Base-by-base conservation (phyloP, 495 filamentous ascomycete genomes). In the Aspergillus taichungensis region DNA sequence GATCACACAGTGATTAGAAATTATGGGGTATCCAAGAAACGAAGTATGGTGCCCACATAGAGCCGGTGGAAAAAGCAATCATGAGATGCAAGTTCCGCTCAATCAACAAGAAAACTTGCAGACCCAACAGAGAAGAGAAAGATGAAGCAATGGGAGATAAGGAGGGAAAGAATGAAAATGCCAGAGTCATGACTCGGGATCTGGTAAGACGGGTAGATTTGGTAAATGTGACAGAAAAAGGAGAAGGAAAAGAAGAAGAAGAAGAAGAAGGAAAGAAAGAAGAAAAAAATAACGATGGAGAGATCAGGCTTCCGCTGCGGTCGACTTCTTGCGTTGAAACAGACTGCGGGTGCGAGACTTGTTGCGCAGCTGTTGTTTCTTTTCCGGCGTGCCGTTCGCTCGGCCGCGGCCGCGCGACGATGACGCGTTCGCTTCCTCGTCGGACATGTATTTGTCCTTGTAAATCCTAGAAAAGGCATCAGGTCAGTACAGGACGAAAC, bases 401-500 rank as follows among this genome's bases (percentile, higher is more conserved):
- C 42, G 47, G 3, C 32, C 34, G 11, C 43, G 42, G 6, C 42
- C 31, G 37, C 47, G 46, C 59, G 56, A 45, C 59, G 61, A 31
- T 63, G 64, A 42, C 68, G 69, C 18, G 36, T 55, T 57, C 34
- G 62, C 51, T 14, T 85, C 82, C 41, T 88, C 82, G 45, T 77
- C 76, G 57, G 86, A 87, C 63, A 92, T 90, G 62, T 95, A 95
- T 59, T 95, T 95, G 30, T 85, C 69, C 57, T 95, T 95, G 71
- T 94, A 87, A 56, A 95, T 95, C 88, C 88, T 95, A 51, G 8
- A 12, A 31, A 11, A 13, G 13, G 6, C 4, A 6, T 2, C 4
- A 5, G 1, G 48, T 66, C 50, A 57, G 41, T 38, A n/a, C 14
- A 18, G 8, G 32, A 46, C 12, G 27, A 34, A 6, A 37, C 34